Base-by-base conservation (phyloP, 1,284 basidiomycete genomes). In the Sporisorium iseilematis-ciliati region DNA sequence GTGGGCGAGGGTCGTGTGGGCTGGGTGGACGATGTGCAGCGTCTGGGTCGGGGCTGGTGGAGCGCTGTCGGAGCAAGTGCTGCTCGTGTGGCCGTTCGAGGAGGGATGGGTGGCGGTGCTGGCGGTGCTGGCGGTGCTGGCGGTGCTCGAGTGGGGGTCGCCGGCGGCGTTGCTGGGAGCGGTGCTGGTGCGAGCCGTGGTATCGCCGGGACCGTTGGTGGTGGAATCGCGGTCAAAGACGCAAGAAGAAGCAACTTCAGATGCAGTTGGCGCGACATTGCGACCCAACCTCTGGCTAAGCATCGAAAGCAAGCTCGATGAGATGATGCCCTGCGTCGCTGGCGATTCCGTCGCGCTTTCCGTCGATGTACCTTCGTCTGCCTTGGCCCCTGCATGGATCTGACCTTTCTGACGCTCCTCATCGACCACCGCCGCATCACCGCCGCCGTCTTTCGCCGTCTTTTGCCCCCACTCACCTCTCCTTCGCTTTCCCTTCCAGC, bases 251-350 rank as follows among this genome's bases (percentile, higher is more conserved):
- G 31, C 7, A 38, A 14, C 35, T 2, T 10, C 3, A 38, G 35
- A 11, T 16, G 35, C 12, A 16, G 3, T 12, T 3, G 35, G 11
- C 10, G 35, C 35, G 4, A 16, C 10, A 16, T 35, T 12, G 3
- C 69, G 64, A 8, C 60, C 64, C 1, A 67, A 18, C 2, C 57
- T 56, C 43, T 62, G 55, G 21, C 54, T 58, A 2, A 66, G 64
- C 16, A 72, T 33, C 1, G 40, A 33, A 2, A 66, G 59, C 14
- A 65, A 40, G 38, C 29, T 63, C 52, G 7, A 50, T 4, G 70
- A 65, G n/a, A 71, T 20, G 20, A 73, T 67, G 4, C 21, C 33
- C 12, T 20, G 29, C n/a, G n/a, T n/a, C n/a, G n/a, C n/a, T n/a
- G n/a, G n/a, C n/a, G n/a, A n/a, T n/a, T n/a, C n/a, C n/a, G n/a